phyloP scores from a whole-genome alignment of 164 flowering plant species.

The Vitis amurensis region DNA sequence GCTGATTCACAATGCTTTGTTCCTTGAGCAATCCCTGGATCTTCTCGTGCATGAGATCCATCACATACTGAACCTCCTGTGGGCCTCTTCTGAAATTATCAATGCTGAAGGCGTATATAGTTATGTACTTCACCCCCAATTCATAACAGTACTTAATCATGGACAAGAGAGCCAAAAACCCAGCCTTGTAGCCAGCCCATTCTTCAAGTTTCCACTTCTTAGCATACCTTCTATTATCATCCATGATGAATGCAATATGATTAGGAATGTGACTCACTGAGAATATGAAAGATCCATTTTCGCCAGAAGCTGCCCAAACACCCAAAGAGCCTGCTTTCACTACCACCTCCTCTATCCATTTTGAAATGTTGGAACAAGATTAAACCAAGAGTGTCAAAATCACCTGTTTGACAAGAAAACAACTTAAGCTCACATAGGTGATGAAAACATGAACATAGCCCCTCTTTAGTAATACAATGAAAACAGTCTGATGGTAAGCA shows the following conservation, averaged over 20 bases:
- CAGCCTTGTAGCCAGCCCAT: slow-evolving; percentile 46
- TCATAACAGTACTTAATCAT: slow-evolving; percentile 66
- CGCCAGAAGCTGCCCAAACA: slow-evolving; percentile 23
- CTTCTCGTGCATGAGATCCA: slow-evolving; percentile 72
- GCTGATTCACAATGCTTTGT: slow-evolving; percentile 50
- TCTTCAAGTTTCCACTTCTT: slow-evolving; percentile 31
- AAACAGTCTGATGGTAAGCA: too few relatives aligned
- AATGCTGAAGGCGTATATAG: slow-evolving; percentile 82
- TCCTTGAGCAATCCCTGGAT: slow-evolving; percentile 50
- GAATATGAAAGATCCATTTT: slow-evolving; percentile 32
- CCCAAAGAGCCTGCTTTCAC: slow-evolving; percentile 11
- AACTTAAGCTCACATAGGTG: background rate
- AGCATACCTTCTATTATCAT: slow-evolving; percentile 64
- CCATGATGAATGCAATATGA: slow-evolving; percentile 73
- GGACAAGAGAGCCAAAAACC: slow-evolving; percentile 46
- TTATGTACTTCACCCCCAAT: slow-evolving; percentile 62
- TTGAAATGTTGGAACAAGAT: background rate
- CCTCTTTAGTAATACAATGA: too few relatives aligned
- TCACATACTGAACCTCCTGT: slow-evolving; percentile 53
- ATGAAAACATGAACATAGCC: too few relatives aligned
- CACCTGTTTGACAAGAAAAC: background rate
- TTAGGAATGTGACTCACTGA: slow-evolving; percentile 46
- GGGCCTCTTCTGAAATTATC: slow-evolving; percentile 76
- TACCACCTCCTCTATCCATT: slow-evolving; percentile 11
- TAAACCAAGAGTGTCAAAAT: background rate